phyloP scores from a whole-genome alignment of 78 protist species.

The Dictyostelium brefeldianum region DNA sequence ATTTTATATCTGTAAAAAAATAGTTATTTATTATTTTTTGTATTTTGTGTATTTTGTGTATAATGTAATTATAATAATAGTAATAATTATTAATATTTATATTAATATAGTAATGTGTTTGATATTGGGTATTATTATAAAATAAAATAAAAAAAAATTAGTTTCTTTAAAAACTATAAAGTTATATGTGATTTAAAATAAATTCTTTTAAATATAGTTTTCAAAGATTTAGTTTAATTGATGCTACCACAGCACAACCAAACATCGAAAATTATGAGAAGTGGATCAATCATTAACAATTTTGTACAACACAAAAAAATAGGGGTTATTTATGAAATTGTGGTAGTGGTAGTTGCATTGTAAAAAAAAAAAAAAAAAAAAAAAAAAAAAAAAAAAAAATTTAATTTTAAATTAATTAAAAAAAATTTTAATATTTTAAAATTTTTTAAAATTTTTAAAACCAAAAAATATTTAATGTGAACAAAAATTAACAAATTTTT shows the following conservation, averaged over 20 bases:
- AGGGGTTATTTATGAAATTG: too few species aligned
- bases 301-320: too few species aligned
- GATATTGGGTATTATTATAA: background rate
- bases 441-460: too few species aligned
- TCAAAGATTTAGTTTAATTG: constrained; percentile 8
- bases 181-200: background rate
- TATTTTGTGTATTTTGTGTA: background rate
- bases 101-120: background rate
- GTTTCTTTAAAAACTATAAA: background rate
- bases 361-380: background rate
- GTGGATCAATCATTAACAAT: background rate
- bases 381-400: background rate
- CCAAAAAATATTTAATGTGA: too few species aligned
- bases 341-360: background rate
- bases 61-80: background rate
- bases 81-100: background rate
- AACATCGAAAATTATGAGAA: constrained; percentile 12
- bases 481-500: too few species aligned
- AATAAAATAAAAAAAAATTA: constrained; percentile 1
- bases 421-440: too few species aligned
- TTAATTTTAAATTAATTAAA: background rate
- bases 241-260: background rate
- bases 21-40: too few species aligned
- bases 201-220: background rate
- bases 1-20: too few species aligned